Base-by-base conservation (phyloP, 345 rosid genomes). In the Geranium rotundifolium region DNA sequence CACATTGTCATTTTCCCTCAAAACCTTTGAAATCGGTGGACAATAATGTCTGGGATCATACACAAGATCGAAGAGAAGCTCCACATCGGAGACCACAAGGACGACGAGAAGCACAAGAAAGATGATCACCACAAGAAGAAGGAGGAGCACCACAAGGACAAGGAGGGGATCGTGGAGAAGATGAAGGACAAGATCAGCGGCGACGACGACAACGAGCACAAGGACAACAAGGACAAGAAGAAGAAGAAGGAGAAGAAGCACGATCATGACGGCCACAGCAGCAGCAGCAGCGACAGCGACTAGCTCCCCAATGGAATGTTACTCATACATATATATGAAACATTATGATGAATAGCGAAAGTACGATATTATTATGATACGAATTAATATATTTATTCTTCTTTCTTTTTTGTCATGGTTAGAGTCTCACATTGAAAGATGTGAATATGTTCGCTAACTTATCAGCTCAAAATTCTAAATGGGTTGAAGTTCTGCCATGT, bases 31-130 rank as follows among this genome's bases (percentile, higher is more conserved):
- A 23, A 23, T 23, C 27, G 27, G 27, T 23, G 27, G 27, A 23
- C 27, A 23, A 23, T 23, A 6, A 55, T 55, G 58, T 10, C 58
- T 7, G 58, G 58, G 58, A 55, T 55, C 58, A 55, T 55, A 15
- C 58, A 55, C 17, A 55, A 55, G 58, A 55, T 55, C 17, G 58
- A 55, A 20, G 58, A 55, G 58, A 55, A 55, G 58, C 58, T 55
- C 58, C 58, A 55, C 58, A 55, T 55, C 19, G 58, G 58, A 55
- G 58, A 20, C n/a, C 19, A 20, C 13, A 55, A 20, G n/a, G 58
- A 55, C 8, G 58, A 55, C 19, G 19, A 55, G 58, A 20, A 7
- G 17, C 19, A 14, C 19, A 20, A 1, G 2, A 16, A 55, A 17
- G 19, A 55, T 7, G 19, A 55, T 5, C 5, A 7, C 14, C 18